These are phyloP conservation scores for Gossypium davidsonii DNA, from an alignment of 441 rosid species.

Conservation along the genomic window DNA sequence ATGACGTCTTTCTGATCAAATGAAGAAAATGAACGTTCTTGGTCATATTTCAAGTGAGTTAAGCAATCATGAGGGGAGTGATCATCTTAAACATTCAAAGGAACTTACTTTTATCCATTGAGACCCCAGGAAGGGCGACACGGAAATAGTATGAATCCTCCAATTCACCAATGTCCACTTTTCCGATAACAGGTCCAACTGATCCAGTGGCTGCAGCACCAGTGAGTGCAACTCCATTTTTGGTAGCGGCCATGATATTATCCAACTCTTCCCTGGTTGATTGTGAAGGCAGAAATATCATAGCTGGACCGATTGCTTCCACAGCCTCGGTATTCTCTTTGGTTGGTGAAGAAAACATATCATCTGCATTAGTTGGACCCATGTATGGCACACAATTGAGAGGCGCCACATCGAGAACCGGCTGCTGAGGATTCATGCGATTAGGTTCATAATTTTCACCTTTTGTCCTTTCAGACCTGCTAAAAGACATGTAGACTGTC, in stretches of 20 bases:
- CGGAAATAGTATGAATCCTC: slow-evolving; percentile 59
- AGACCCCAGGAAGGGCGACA: slow-evolving; percentile 70
- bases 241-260: slow-evolving; percentile 27
- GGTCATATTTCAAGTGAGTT: neutral
- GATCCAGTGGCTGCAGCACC: slow-evolving; percentile 66
- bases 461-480: neutral
- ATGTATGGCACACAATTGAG: slow-evolving; percentile 12
- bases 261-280: slow-evolving; percentile 37
- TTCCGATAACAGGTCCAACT: slow-evolving; percentile 56
- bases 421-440: slow-evolving; percentile 6
- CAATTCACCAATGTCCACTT: slow-evolving; percentile 49
- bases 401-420: slow-evolving; percentile 15
- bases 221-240: slow-evolving; percentile 44
- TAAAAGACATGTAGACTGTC: neutral
- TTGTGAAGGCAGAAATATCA: slow-evolving; percentile 28
- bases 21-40: neutral
- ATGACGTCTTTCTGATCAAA: neutral
- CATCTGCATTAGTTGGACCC: slow-evolving; percentile 10
- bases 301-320: slow-evolving; percentile 12
- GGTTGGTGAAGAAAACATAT: neutral
- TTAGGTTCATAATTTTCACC: neutral
- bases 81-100: slow-evolving; percentile 3
- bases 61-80: slow-evolving; percentile 8
- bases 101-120: slow-evolving; percentile 66
- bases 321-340: neutral